Evolutionary conservation across 805 yeast genomes (phyloP).

Genomic region (Ogataea glucozyma): DNA sequence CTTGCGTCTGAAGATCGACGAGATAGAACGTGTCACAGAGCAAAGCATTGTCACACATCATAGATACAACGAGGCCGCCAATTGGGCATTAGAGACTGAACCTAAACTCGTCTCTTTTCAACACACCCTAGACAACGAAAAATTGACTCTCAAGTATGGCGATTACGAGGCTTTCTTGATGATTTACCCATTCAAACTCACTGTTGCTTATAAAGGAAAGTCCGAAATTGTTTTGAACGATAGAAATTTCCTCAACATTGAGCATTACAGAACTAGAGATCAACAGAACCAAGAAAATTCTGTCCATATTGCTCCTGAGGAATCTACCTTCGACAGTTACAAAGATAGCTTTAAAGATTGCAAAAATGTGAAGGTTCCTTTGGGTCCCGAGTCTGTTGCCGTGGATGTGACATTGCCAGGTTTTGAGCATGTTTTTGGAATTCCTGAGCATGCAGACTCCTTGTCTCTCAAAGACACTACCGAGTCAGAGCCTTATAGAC

Average conservation of each 20-base stretch:
- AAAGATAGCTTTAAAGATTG: constrained; percentile 71
- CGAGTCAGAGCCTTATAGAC: constrained; percentile 71
- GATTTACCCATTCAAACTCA: constrained; percentile 51
- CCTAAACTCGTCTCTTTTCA: constrained; percentile 27
- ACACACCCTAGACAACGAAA: constrained; percentile 26
- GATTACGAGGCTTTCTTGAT: constrained; percentile 46
- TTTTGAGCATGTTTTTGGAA: constrained; percentile 76
- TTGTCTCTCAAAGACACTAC: constrained; percentile 72
- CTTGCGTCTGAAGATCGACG: constrained; percentile 68
- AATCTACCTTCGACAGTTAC: constrained; percentile 66
- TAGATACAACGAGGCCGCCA: constrained; percentile 60
- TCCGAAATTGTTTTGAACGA: constrained; percentile 65
- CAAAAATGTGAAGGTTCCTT: constrained; percentile 59
- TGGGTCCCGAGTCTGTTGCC: constrained; percentile 90
- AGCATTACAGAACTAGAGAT: constrained; percentile 64
- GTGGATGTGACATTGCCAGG: constrained; percentile 69
- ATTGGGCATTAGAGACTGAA: constrained; percentile 52
- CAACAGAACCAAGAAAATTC: constrained; percentile 38
- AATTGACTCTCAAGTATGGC: constrained; percentile 39
- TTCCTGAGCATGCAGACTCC: constrained; percentile 93
- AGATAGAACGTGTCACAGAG: constrained; percentile 42
- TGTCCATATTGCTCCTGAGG: constrained; percentile 53
- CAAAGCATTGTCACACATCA: constrained; percentile 32
- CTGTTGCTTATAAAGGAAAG: constrained; percentile 45
- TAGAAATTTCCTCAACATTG: constrained; percentile 71